A percentile compares a stretch with the other conserved stretches of the same genome.
Evolutionary conservation across 2,329 filamentous ascomycete genomes (phyloP).

Genomic region (Nigrospora osmanthi): DNA sequence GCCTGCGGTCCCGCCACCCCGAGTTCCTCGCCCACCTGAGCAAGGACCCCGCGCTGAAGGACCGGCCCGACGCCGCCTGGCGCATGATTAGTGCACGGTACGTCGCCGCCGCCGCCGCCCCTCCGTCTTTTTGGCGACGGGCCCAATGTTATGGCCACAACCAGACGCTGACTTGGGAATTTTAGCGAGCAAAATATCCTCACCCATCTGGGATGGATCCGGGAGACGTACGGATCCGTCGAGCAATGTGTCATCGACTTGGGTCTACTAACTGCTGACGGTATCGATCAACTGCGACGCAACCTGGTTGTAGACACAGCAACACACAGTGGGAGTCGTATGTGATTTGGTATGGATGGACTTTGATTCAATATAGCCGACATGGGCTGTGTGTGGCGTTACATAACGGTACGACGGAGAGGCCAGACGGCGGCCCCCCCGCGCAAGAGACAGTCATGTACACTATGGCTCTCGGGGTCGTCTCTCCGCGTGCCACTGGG

Average conservation of each 20-base stretch:
- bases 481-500: no score
- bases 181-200: conserved; percentile 39
- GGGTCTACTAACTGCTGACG: conserved; percentile 48
- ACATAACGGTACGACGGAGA: no score
- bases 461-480: no score
- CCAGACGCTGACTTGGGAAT: neutral
- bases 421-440: no score
- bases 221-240: conserved; percentile 51
- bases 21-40: conserved; percentile 35
- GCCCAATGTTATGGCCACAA: no score
- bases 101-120: conserved; percentile 9
- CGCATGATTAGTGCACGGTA: conserved; percentile 37
- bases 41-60: conserved; percentile 39
- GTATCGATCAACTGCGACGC: conserved; percentile 32
- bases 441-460: no score
- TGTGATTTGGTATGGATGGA: no score
- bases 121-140: no score
- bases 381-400: no score
- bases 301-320: conserved; percentile 19
- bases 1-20: conserved; percentile 30
- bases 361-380: no score
- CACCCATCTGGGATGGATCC: conserved; percentile 44
- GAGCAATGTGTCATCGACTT: conserved; percentile 54
- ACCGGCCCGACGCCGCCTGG: conserved; percentile 33
- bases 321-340: neutral